phyloP scores from a whole-genome alignment of 164 flowering plant species.

The Aristolochia contorta region DNA sequence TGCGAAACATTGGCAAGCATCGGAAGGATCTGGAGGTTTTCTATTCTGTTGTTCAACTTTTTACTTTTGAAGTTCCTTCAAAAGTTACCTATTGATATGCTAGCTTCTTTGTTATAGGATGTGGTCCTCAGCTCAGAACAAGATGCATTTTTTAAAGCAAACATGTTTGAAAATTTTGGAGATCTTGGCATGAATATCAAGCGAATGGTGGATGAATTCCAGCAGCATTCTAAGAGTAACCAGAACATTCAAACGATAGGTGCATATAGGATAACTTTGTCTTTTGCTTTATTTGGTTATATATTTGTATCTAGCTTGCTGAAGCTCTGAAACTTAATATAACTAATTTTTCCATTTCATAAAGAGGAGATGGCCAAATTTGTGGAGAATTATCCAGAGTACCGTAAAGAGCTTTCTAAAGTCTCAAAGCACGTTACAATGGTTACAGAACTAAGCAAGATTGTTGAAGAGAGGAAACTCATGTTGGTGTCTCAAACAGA shows the following conservation, averaged over 20 bases:
- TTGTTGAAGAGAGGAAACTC: constrained; percentile 86
- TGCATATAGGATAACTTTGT: constrained; percentile 11
- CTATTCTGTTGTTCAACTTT: not conserved
- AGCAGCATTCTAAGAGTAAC: constrained; percentile 83
- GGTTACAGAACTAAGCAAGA: constrained; percentile 96
- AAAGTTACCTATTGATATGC: not conserved
- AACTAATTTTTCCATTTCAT: constrained; percentile 15
- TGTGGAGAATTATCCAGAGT: constrained; percentile 95
- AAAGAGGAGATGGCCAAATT: constrained; percentile 98
- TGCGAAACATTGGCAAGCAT: constrained; percentile 48
- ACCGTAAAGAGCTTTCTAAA: constrained; percentile 93
- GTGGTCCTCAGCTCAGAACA: constrained; percentile 89
- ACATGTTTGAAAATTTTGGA: constrained; percentile 98
- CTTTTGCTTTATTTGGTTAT: not conserved
- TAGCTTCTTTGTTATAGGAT: constrained; percentile 41
- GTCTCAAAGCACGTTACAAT: constrained; percentile 95
- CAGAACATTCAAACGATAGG: constrained; percentile 96
- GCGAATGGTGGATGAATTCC: constrained; percentile 95
- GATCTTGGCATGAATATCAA: constrained; percentile 97
- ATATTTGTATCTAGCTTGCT: not conserved
- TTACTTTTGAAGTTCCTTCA: not conserved
- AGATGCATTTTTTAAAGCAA: constrained; percentile 84
- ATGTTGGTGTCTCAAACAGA: constrained; percentile 94
- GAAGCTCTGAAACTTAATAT: not conserved
- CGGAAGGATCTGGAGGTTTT: constrained; percentile 85